Evolutionary conservation across 192 early-diverging fungal species (phyloP).

Genomic region (Paraglomus brasilianum): DNA sequence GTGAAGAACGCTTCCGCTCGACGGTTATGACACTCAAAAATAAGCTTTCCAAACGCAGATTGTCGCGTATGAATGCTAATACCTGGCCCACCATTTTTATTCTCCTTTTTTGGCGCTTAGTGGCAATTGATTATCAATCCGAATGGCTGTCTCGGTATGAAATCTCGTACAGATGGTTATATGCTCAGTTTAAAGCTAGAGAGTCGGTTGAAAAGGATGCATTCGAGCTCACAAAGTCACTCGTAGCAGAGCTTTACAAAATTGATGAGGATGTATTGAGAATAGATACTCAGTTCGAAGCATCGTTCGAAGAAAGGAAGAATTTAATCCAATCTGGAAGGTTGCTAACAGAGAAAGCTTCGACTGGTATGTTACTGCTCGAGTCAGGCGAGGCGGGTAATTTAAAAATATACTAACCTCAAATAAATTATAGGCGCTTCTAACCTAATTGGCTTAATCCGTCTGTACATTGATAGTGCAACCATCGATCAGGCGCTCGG

Average conservation of each 20-base stretch:
- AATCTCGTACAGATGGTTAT: conserved; percentile 22
- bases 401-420: background rate
- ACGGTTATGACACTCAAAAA: background rate
- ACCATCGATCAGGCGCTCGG: conserved; percentile 76
- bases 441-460: conserved; percentile 67
- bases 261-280: background rate
- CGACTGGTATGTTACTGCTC: background rate
- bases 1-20: background rate
- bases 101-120: conserved; percentile 13
- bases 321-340: background rate
- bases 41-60: background rate
- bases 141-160: conserved; percentile 8
- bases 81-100: conserved; percentile 7
- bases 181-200: conserved; percentile 21
- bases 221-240: background rate
- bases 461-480: conserved; percentile 70
- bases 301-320: background rate
- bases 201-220: conserved; percentile 16
- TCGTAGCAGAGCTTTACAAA: background rate
- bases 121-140: conserved; percentile 5
- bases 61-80: background rate
- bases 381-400: background rate
- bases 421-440: too few relatives aligned
- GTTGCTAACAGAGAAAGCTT: background rate
- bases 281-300: background rate